Evolutionary conservation across 257 asterid species (phyloP), one percentile per base, ranked within the genome.

Genomic region (Solanum chmielewskii): DNA sequence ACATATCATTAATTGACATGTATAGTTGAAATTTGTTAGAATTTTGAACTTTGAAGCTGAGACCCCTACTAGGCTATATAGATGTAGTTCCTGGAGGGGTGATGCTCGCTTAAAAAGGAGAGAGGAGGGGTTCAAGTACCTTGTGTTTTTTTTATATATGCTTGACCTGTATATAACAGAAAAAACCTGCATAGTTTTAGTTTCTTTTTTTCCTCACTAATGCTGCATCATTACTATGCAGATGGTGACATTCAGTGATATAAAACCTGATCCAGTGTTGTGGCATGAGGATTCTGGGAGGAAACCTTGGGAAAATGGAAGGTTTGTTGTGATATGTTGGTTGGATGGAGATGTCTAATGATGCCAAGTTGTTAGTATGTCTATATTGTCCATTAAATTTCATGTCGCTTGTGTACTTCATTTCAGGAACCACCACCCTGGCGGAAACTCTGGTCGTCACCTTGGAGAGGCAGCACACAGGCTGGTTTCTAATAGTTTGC

Each of bases 231-330:
- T 47, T 80, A 80, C 68, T 49, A 18, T 89, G 88, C 92, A 95
- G 99, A 91, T 44, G 87, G 99, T 97, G 86, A 88, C 95, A 3
- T 39, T 90, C 12, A 95, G 94, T 86, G 99, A 97, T 90, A 88
- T 97, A 68, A 94, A 91, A 92, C 98, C 99, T 5, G 98, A 91
- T 1, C 99, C 99, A 23, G 94, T 88, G 84, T 94, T 97, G 83
- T 97, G 99, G 99, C 99, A 97, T 37, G 98, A 97, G 92, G 99
- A 97, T 90, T 75, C 92, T 77, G 99, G 99, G 78, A 92, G 98
- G 93, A 92, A 90, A 91, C 98, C 94, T 45, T 90, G 86, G 87
- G 98, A 94, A 84, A 93, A 97, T 78, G 95, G 95, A 87, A 94
- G 98, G 96, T 93, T 31, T 23, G 68, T 70, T 83, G 41, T 37